phyloP scores from a whole-genome alignment of 768 basidiomycete species.

The Crepidotus variabilis region DNA sequence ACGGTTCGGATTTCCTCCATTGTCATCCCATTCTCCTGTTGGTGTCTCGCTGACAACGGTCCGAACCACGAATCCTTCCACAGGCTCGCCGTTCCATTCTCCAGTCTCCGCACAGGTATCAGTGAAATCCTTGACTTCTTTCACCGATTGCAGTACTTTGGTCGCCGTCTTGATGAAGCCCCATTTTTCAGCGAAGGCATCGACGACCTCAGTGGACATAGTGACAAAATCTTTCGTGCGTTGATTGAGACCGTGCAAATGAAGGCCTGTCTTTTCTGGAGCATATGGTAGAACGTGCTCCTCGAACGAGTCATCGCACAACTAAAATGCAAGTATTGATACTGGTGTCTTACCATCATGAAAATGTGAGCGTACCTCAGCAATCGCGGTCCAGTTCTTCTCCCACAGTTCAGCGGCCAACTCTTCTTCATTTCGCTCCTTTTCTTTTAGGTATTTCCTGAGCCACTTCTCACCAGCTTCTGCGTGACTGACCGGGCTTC shows the following conservation, averaged over 20 bases:
- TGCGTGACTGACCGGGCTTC: slow-evolving; percentile 60
- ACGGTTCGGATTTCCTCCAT: slow-evolving; percentile 35
- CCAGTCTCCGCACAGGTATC: slow-evolving; percentile 62
- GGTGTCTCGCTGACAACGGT: slow-evolving; percentile 24
- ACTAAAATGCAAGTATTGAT: slow-evolving; percentile 39
- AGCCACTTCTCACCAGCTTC: slow-evolving; percentile 85
- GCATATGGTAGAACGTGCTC: slow-evolving; percentile 91
- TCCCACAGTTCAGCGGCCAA: slow-evolving; percentile 76
- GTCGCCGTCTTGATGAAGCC: slow-evolving; percentile 84
- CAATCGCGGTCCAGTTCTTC: slow-evolving; percentile 83
- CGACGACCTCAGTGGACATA: slow-evolving; percentile 59
- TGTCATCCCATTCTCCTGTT: slow-evolving; percentile 36
- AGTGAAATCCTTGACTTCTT: slow-evolving; percentile 72
- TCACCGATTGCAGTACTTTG: slow-evolving; percentile 51
- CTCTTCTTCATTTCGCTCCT: slow-evolving; percentile 58
- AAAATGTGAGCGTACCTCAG: slow-evolving; percentile 59
- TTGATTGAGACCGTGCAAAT: slow-evolving; percentile 88
- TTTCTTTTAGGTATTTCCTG: slow-evolving; percentile 40
- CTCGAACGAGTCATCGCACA: slow-evolving; percentile 96
- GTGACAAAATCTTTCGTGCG: slow-evolving; percentile 68
- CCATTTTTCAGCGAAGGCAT: slow-evolving; percentile 83
- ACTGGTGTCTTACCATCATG: background rate
- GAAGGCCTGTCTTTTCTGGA: slow-evolving; percentile 80
- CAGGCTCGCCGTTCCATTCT: slow-evolving; percentile 76
- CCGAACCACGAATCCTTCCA: slow-evolving; percentile 95